Evolutionary conservation across 2,329 filamentous ascomycete species (phyloP), one percentile per base, ranked within the genome.

Genomic region (Dothideomycetes sp.): DNA sequence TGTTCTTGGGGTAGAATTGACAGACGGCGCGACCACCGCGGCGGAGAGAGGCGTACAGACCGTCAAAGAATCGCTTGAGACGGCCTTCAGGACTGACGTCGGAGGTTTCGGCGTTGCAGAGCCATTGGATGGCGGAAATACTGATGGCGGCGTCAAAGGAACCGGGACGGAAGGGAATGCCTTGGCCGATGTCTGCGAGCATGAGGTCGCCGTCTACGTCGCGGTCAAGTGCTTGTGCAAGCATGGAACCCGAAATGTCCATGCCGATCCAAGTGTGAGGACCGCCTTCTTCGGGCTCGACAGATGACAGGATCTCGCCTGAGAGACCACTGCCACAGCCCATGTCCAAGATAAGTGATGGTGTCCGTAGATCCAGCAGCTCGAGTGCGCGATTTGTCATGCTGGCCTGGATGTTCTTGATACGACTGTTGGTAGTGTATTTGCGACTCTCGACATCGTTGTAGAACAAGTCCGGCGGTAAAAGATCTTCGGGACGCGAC

Each of bases 1-100:
- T 83, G 60, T 98, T 96, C 66, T 94, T 94, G 3, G 91, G 91
- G 60, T 98, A 98, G 62, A 98, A 98, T 57, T 98, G 91, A 59
- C 88, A 94, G 25, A 48, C 89, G 0, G 91, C 91, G 25, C 86
- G 74, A 1, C 86, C 91, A 5, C 91, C 91, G 15, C 91, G 71
- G 48, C 80, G 78, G 47, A 98, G 65, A 45, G 79, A 80, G 0
- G 86, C 83, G 63, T 96, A 98, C 2, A 98, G 64, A 0, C 87
- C 86, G 54, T 93, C 86, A 62, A 98, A 98, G 58, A 98, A 98
- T 31, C 89, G 71, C 4, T 76, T 74, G 18, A 98, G 64, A 5
- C 91, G 70, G 0, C 83, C 85, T 19, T 82, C 75, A 1, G 87
- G 83, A 1, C 76, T 84, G 0, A 91, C 88, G 35, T 93, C 86